Evolutionary conservation across 139 green algal genomes (phyloP), one percentile per base, ranked within the genome.

Genomic region (Gonium pectorale): DNA sequence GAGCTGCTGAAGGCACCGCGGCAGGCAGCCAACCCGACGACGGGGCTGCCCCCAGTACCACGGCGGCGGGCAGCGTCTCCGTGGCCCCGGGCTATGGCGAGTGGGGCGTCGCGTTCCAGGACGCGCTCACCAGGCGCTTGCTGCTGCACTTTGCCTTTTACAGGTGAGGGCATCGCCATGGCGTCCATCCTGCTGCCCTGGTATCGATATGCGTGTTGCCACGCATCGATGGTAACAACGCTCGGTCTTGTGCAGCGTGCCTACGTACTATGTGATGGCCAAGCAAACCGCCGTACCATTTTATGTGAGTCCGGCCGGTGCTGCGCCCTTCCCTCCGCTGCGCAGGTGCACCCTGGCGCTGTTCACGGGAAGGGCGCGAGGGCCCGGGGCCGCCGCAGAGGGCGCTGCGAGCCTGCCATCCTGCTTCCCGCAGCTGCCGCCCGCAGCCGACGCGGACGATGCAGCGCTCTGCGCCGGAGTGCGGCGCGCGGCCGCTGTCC

Each of bases 131-230:
- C 35, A 71, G 86, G 29, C 79, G 88, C 19, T 46, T 92, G 19
- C 62, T 89, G 63, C 86, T 92, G 72, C 85, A 87, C 77, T 93
- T 91, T 37, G 74, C 87, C 31, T 52, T 93, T 60, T 93, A 75
- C 81, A 86, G 86, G 37, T 86, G 44, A 21, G 37, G 19, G 64
- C 27, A 9, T 35, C 22, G 35, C 21, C 21, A 5, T 22, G 46
- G 22, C 35, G 4, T 72, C 21, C 5, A 35, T 72, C 35, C 35
- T 22, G 22, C 17, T 46, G 33, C 31, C 64, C 56, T 64, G 56
- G 15, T 64, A 31, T 31, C 6, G 56, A 29, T n/a, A 64, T 31
- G 19, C 6, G 6, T 64, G 56, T 6, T 64, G 22, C n/a, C n/a
- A n/a, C n/a, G n/a, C n/a, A n/a, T n/a, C n/a, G n/a, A n/a, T n/a